Evolutionary conservation across 2,329 filamentous ascomycete genomes (phyloP).

Genomic region (Sporothrix schenckii): DNA sequence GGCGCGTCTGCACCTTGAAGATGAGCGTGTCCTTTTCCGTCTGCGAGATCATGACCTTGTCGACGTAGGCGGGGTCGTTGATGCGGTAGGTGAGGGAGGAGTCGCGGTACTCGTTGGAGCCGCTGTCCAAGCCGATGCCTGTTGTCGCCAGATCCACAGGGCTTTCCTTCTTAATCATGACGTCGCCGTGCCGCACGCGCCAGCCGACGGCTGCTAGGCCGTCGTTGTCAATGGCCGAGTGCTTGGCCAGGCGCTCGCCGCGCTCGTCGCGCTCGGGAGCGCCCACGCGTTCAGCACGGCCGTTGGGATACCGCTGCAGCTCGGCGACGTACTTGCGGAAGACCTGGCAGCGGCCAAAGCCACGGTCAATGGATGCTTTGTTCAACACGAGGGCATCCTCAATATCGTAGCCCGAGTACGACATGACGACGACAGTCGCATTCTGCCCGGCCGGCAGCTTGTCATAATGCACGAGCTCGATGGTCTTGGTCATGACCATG

Average conservation of each 20-base stretch:
- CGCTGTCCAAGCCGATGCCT: constrained; percentile 68
- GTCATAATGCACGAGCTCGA: constrained; percentile 95
- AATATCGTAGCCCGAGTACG: constrained; percentile 98
- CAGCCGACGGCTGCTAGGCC: constrained; percentile 87
- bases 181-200: constrained; percentile 74
- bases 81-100: constrained; percentile 78
- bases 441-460: constrained; percentile 97
- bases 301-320: constrained; percentile 86
- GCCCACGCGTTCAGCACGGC: constrained; percentile 68
- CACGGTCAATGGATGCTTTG: constrained; percentile 91
- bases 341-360: constrained; percentile 96
- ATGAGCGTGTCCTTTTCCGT: constrained; percentile 84
- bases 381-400: constrained; percentile 97
- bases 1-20: constrained; percentile 93
- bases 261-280: constrained; percentile 64
- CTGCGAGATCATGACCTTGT: constrained; percentile 92
- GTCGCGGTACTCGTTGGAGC: constrained; percentile 66
- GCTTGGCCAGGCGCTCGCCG: constrained; percentile 65
- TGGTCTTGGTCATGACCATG: constrained; percentile 96
- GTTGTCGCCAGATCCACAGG: constrained; percentile 77
- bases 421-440: constrained; percentile 98
- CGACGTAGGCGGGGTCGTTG: constrained; percentile 82
- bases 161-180: constrained; percentile 87
- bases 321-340: constrained; percentile 90
- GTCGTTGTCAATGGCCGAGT: constrained; percentile 76